Conservation (phyloP, 176 grass and related monocot genomes). For the Chloris gayana region DNA sequence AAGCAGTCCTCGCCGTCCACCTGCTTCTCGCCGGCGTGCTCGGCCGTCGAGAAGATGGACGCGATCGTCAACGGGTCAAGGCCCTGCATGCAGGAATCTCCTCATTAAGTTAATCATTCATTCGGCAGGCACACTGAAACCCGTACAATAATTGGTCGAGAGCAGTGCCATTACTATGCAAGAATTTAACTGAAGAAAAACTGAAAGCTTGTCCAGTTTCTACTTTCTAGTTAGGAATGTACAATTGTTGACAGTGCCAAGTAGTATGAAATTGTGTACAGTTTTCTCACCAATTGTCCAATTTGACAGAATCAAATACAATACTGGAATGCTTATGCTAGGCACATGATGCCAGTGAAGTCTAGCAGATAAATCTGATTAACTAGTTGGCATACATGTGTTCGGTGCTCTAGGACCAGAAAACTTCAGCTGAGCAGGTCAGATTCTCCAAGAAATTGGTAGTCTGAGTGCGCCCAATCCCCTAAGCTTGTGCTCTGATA, state of each 20-base stretch:
- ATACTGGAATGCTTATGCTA: neutral
- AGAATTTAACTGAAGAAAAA: neutral
- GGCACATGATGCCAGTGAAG: slow-evolving; percentile 5
- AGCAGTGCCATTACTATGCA: too few species aligned
- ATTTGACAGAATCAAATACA: neutral
- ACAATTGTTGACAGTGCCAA: neutral
- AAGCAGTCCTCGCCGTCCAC: slow-evolving; percentile 93
- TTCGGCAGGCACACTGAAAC: neutral
- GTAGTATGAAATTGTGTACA: too few species aligned
- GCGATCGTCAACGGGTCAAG: slow-evolving; percentile 84
- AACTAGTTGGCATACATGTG: slow-evolving; percentile 38
- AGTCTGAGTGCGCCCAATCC: neutral
- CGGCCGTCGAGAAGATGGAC: slow-evolving; percentile 75
- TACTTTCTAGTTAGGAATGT: too few species aligned
- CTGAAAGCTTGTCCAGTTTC: neutral
- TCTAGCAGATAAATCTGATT: slow-evolving; percentile 25
- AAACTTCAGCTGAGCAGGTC: slow-evolving; percentile 2
- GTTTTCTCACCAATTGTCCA: neutral
- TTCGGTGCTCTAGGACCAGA: slow-evolving; percentile 37
- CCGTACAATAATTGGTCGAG: too few species aligned
- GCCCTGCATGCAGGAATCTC: slow-evolving; percentile 45
- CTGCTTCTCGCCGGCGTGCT: slow-evolving; percentile 91
- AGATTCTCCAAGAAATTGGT: slow-evolving; percentile 25
- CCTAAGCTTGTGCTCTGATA: neutral
- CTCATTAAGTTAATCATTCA: neutral